Conservation (phyloP, 257 asterid species). For the Petunia secreta region DNA sequence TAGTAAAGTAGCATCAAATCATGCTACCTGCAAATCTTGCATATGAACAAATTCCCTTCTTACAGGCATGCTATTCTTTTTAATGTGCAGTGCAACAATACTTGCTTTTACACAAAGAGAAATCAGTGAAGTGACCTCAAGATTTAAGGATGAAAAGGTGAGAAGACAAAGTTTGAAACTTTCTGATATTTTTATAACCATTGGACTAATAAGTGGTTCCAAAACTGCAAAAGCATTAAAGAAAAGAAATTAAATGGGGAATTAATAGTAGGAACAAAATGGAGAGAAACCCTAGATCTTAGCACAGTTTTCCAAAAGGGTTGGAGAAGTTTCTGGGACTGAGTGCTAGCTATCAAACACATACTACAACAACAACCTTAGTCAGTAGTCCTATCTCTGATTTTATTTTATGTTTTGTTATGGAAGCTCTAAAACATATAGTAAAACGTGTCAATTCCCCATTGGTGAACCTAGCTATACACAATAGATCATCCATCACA, state of each 20-base stretch:
- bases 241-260: slow-evolving; percentile 15
- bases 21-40: slow-evolving; percentile 22
- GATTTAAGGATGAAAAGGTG: slow-evolving; percentile 50
- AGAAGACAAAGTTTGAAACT: slow-evolving; percentile 41
- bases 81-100: not conserved
- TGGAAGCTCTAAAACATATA: slow-evolving; percentile 30
- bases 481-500: not conserved
- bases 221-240: slow-evolving; percentile 32
- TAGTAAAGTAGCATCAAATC: slow-evolving; percentile 10
- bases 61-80: slow-evolving; percentile 4
- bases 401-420: slow-evolving; percentile 27
- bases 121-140: slow-evolving; percentile 35
- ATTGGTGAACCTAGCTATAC: slow-evolving; percentile 38
- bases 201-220: slow-evolving; percentile 27
- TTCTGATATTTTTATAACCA: slow-evolving; percentile 30
- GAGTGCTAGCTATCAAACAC: slow-evolving; percentile 15
- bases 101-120: slow-evolving; percentile 23
- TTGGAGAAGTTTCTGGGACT: slow-evolving; percentile 42
- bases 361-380: slow-evolving; percentile 39
- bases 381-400: slow-evolving; percentile 39
- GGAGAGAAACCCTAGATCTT: slow-evolving; percentile 81
- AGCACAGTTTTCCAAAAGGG: slow-evolving; percentile 63
- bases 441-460: slow-evolving; percentile 58
- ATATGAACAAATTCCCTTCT: slow-evolving; percentile 24
- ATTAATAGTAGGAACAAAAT: slow-evolving; percentile 35